Conservation (phyloP, 1,139 yeast genomes). For the Lizanozyma gosingica region DNA sequence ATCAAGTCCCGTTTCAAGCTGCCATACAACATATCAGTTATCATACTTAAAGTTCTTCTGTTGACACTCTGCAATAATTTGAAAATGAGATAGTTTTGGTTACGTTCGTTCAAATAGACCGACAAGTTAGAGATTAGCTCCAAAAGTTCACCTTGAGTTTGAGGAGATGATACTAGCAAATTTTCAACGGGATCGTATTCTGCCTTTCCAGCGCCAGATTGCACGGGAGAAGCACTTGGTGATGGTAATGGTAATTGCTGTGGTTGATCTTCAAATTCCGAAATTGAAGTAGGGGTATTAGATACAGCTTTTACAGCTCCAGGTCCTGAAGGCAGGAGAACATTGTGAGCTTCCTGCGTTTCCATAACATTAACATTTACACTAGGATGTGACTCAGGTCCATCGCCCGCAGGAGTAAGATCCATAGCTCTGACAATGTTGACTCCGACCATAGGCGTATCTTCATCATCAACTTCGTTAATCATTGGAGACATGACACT, state of each 20-base stretch:
- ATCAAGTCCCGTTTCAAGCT: constrained; percentile 69
- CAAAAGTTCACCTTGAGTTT: constrained; percentile 33
- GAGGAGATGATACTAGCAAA: constrained; percentile 21
- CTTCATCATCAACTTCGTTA: neutral
- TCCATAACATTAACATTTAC: neutral
- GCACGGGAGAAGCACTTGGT: constrained; percentile 62
- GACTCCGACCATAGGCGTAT: neutral
- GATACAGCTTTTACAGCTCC: too few relatives aligned
- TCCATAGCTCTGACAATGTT: neutral
- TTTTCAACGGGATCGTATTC: constrained; percentile 15
- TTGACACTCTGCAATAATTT: constrained; percentile 56
- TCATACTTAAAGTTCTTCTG: constrained; percentile 60
- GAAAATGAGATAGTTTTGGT: constrained; percentile 44
- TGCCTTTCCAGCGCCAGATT: constrained; percentile 18
- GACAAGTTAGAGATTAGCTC: constrained; percentile 28
- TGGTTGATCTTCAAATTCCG: constrained; percentile 9
- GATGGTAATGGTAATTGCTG: constrained; percentile 54
- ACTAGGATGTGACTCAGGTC: neutral
- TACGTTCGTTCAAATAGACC: constrained; percentile 23
- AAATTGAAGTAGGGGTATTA: neutral
- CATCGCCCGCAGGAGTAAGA: neutral
- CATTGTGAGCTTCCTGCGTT: too few relatives aligned
- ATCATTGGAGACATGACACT: constrained; percentile 1
- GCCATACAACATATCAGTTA: constrained; percentile 49
- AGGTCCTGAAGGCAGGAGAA: too few relatives aligned